Conservation (phyloP, 345 rosid species). For the Ricinus communis region DNA sequence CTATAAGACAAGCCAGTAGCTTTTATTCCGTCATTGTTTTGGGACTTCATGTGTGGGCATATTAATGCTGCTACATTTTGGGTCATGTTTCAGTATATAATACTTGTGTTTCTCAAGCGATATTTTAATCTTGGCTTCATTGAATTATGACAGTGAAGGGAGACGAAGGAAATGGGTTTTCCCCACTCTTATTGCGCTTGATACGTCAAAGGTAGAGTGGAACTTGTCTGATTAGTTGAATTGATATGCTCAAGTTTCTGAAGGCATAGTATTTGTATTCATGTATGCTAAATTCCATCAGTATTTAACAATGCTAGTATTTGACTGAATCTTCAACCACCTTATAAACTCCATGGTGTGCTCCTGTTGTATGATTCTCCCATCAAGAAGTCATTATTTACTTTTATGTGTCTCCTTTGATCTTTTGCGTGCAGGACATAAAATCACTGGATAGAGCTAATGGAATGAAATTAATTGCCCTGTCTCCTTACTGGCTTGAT, state of each 20-base stretch:
- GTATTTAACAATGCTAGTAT: not conserved
- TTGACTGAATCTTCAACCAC: not conserved
- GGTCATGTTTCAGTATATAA: not conserved
- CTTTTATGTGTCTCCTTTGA: not conserved
- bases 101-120: not conserved
- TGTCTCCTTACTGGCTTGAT: constrained; percentile 95
- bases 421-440: constrained; percentile 42
- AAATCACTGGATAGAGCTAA: constrained; percentile 36
- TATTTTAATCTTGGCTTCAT: constrained; percentile 21
- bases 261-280: not conserved
- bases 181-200: constrained; percentile 60
- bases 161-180: constrained; percentile 94
- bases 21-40: not conserved
- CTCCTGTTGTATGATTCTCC: not conserved
- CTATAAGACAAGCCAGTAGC: not conserved
- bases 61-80: not conserved
- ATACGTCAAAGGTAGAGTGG: constrained; percentile 52
- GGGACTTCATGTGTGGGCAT: not conserved
- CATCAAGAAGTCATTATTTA: not conserved
- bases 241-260: constrained; percentile 1
- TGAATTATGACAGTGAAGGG: constrained; percentile 68
- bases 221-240: constrained; percentile 15
- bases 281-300: not conserved
- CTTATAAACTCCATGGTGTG: not conserved
- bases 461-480: constrained; percentile 64